Conservation (phyloP, 108 stramenopile species). For the Conticribra weissflogii region DNA sequence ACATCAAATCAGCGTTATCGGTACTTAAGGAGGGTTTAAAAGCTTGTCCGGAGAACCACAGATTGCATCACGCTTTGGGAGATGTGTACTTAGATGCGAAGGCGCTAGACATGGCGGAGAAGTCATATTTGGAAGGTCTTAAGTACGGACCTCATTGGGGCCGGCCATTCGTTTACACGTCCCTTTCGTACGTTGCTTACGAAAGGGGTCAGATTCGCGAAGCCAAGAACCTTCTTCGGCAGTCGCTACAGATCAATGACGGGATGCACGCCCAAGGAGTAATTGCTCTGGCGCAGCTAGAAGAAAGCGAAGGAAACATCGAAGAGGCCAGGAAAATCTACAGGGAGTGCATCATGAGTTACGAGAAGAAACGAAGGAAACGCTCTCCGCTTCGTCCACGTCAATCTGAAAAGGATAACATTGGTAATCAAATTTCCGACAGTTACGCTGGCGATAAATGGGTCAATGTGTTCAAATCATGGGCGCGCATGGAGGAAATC, state of each 20-base stretch:
- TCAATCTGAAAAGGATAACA: not conserved
- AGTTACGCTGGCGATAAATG: conserved; percentile 81
- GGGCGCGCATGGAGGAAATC: conserved; percentile 76
- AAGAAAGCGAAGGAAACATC: conserved; percentile 71
- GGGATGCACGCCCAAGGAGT: conserved; percentile 75
- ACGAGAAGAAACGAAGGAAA: conserved; percentile 31
- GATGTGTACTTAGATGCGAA: conserved; percentile 82
- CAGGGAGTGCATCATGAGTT: conserved; percentile 32
- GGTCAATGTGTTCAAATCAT: conserved; percentile 72
- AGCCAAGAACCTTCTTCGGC: conserved; percentile 53
- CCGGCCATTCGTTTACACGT: conserved; percentile 70
- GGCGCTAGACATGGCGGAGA: conserved; percentile 66
- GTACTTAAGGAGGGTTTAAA: conserved; percentile 66
- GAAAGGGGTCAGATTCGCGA: conserved; percentile 58
- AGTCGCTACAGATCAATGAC: conserved; percentile 60
- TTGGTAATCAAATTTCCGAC: conserved; percentile 18
- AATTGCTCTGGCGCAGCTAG: conserved; percentile 74
- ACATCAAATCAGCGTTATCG: conserved; percentile 66
- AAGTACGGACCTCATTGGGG: conserved; percentile 57
- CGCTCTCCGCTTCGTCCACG: conserved; percentile 7
- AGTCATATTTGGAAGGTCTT: conserved; percentile 60
- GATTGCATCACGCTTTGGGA: conserved; percentile 81
- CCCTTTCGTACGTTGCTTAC: conserved; percentile 68
- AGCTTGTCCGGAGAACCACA: conserved; percentile 72
- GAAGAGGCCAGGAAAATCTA: conserved; percentile 66